A percentile compares a stretch with the other conserved stretches of the same genome.
These are phyloP conservation scores for Phytophthora brassicae DNA, from an alignment of 352 stramenopile genomes.

Conservation along the genomic window DNA sequence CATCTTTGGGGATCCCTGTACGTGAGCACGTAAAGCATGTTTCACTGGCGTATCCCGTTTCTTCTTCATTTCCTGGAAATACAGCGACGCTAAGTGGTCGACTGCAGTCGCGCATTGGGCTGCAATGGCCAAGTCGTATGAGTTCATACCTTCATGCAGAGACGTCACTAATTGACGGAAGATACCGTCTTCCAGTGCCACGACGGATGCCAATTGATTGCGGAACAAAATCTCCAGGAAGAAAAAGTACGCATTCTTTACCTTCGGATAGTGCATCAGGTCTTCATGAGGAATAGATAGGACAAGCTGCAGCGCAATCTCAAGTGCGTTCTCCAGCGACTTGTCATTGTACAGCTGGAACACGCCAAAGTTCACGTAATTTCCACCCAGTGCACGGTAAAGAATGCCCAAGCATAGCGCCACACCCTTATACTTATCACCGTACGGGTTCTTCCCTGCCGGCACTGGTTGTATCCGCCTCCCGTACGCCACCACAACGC, in stretches of 20 bases:
- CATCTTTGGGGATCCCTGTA: conserved; percentile 92
- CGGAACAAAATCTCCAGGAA: conserved; percentile 99
- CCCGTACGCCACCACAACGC: conserved; percentile 96
- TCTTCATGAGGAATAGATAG: conserved; percentile 96
- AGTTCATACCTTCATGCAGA: conserved; percentile 87
- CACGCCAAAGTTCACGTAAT: conserved; percentile 99
- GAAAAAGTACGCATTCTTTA: conserved; percentile 97
- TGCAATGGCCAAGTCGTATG: conserved; percentile 91
- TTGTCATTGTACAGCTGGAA: conserved; percentile 99
- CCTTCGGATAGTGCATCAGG: conserved; percentile 96
- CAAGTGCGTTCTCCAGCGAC: conserved; percentile 92
- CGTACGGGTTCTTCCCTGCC: conserved; percentile 91
- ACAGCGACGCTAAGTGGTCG: conserved; percentile 91
- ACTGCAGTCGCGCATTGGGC: conserved; percentile 95
- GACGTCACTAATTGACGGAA: conserved; percentile 97
- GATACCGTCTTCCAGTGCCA: conserved; percentile 91
- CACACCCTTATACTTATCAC: conserved; percentile 98
- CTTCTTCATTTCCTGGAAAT: conserved; percentile 96
- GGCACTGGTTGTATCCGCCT: conserved; percentile 82
- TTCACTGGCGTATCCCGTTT: conserved; percentile 96
- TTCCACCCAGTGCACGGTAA: conserved; percentile 87
- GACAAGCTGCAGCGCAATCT: conserved; percentile 94
- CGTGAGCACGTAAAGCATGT: conserved; percentile 90
- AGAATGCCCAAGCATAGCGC: conserved; percentile 92
- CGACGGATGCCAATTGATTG: conserved; percentile 95